Conservation (phyloP, 768 basidiomycete species). For the Leccinum rimulosum region DNA sequence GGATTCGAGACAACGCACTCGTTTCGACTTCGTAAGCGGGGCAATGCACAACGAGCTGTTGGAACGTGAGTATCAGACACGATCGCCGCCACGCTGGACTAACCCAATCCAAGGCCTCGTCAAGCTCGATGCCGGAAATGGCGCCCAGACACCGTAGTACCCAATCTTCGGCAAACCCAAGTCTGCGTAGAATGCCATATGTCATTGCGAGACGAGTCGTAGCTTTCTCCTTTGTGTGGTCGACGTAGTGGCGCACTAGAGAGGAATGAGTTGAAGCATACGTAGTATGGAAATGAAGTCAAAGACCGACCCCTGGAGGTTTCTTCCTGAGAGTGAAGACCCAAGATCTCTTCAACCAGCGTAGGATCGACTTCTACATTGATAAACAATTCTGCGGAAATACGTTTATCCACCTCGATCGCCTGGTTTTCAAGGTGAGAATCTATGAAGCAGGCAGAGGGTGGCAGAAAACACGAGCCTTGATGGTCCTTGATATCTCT, state of each 20-base stretch:
- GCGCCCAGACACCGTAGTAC: constrained; percentile 69
- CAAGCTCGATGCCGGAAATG: constrained; percentile 69
- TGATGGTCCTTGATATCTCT: constrained; percentile 68
- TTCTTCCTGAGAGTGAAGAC: constrained; percentile 42
- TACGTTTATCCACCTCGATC: constrained; percentile 79
- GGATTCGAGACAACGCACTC: constrained; percentile 18
- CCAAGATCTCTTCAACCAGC: constrained; percentile 59
- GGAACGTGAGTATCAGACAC: constrained; percentile 7
- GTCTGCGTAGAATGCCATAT: constrained; percentile 73
- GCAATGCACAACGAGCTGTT: constrained; percentile 65
- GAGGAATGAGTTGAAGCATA: constrained; percentile 1
- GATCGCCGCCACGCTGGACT: constrained; percentile 19
- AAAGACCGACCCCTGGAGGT: constrained; percentile 30
- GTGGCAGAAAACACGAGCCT: constrained; percentile 43
- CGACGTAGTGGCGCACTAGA: constrained; percentile 26
- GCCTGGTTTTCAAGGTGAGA: constrained; percentile 34
- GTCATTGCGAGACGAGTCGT: constrained; percentile 71
- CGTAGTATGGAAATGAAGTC: not conserved
- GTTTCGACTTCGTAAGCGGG: constrained; percentile 54
- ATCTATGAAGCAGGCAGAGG: not conserved
- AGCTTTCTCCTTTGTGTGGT: constrained; percentile 69
- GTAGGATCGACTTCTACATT: constrained; percentile 58
- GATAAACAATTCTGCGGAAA: constrained; percentile 56
- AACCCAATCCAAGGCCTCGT: constrained; percentile 92
- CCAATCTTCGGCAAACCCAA: constrained; percentile 69